Percentiles rank a stretch among this genome's conserved stretches.
Conservation (phyloP, 441 rosid genomes). For the Omphalea diandra region DNA sequence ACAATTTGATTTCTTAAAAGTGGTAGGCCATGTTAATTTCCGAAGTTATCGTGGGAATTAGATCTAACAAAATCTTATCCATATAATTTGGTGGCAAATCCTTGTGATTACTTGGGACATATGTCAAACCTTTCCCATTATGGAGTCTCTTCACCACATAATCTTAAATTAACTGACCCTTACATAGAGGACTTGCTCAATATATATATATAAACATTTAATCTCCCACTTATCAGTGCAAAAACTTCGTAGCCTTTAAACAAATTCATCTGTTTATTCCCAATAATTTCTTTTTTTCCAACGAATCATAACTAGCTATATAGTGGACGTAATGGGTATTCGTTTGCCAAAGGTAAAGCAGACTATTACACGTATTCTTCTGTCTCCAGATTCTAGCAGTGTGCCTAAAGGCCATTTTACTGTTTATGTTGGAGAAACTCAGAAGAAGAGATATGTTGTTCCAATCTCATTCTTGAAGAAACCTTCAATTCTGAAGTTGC, state of each 20-base stretch:
- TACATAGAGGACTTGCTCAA: not conserved
- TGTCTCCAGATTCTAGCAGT: not conserved
- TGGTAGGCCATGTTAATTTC: constrained; percentile 11
- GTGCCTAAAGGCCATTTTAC: constrained; percentile 41
- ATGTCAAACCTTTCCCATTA: not conserved
- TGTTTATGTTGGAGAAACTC: constrained; percentile 40
- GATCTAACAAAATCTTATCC: constrained; percentile 1
- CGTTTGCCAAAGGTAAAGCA: not conserved
- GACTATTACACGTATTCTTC: not conserved
- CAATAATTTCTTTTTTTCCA: too few relatives aligned
- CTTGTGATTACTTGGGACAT: not conserved
- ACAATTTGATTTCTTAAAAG: not conserved
- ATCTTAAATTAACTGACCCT: not conserved
- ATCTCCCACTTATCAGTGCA: not conserved
- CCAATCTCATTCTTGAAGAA: constrained; percentile 36
- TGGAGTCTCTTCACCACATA: not conserved
- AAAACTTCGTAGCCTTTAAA: not conserved
- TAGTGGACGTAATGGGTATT: not conserved
- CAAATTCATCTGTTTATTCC: not conserved
- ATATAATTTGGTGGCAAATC: not conserved
- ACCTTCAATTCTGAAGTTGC: constrained; percentile 39
- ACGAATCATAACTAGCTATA: too few relatives aligned
- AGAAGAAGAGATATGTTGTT: constrained; percentile 43
- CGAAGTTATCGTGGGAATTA: not conserved
- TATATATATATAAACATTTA: not conserved